Evolutionary conservation across 2,329 filamentous ascomycete genomes (phyloP), one percentile per base, ranked within the genome.

Genomic region (Berkeleyomyces rouxiae): DNA sequence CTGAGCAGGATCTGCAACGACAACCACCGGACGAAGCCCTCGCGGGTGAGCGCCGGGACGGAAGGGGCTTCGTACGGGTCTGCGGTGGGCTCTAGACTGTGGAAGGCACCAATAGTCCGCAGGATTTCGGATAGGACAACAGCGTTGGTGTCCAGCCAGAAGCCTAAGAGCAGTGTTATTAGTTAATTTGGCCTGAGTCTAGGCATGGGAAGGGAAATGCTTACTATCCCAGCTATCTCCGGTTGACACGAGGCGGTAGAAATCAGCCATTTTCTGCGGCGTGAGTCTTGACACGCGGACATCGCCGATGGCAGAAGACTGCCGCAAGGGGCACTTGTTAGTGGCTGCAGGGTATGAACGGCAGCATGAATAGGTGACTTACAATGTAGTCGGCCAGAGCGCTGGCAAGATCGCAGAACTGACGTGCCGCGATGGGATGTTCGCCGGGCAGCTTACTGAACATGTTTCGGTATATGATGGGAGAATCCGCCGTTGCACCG

Each of bases 1-100:
- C 85, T 88, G 1, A 97, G 80, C 43, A 97, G 77, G 31, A 96
- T 80, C 74, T 97, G 90, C 62, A 97, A 87, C 0, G 88, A 90
- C 75, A 96, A 87, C 92, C 92, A 99, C 71, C 89, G 85, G 51
- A 92, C 88, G 72, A 95, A 99, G 47, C 93, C 93, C 69, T 83
- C 82, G 0, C 81, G 78, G 43, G 92, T 95, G 63, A 99, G 76
- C 11, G 90, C 88, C 0, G 93, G 93, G 49, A 96, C 81, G 0
- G 81, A 84, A 0, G 92, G 93, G 0, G 84, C 77, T 3, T 80
- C 81, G 71, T 88, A 96, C 66, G 88, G 82, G 68, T 85, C 80
- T 46, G 83, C 81, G 58, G 82, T 82, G 0, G 89, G 89, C 67
- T 95, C 88, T 37, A 97, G 79, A 59, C 84, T 85, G 74, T 97